Conservation (phyloP, 2,329 filamentous ascomycete species). For the Celoporthe dispersa region DNA sequence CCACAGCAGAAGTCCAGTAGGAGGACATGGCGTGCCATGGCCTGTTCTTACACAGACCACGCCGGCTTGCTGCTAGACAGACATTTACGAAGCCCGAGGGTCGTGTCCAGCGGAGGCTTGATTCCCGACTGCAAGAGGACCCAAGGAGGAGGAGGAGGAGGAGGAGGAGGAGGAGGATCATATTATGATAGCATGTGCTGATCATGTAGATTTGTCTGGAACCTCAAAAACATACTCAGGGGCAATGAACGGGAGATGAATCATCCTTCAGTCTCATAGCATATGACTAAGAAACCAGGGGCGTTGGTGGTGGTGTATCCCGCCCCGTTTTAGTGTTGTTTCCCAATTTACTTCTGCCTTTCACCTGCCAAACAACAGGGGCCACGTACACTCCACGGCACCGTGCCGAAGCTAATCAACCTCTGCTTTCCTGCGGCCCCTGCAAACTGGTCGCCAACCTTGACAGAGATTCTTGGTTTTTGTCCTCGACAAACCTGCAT, state of each 20-base stretch:
- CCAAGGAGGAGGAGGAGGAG: background rate
- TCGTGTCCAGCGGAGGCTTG: background rate
- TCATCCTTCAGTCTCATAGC: background rate
- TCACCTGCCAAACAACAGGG: conserved; percentile 20
- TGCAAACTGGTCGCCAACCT: conserved; percentile 11
- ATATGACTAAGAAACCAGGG: background rate
- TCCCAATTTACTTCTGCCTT: conserved; percentile 12
- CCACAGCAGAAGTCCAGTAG: background rate
- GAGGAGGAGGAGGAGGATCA: background rate
- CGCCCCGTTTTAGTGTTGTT: conserved; percentile 10
- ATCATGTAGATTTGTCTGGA: background rate
- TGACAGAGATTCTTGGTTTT: conserved; percentile 3
- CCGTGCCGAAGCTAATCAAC: background rate
- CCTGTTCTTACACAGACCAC: background rate
- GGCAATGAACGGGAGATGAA: background rate
- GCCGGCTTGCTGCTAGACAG: background rate
- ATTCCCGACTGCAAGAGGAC: background rate
- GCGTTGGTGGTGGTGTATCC: background rate
- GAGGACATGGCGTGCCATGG: background rate
- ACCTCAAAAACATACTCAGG: background rate
- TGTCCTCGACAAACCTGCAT: conserved; percentile 6
- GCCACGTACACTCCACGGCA: conserved; percentile 9
- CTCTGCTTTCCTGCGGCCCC: background rate
- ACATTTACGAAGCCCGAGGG: conserved; percentile 1
- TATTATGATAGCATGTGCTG: background rate